These are phyloP conservation scores for Penicillium canescens DNA, from an alignment of 495 filamentous ascomycete species.

Conservation along the genomic window DNA sequence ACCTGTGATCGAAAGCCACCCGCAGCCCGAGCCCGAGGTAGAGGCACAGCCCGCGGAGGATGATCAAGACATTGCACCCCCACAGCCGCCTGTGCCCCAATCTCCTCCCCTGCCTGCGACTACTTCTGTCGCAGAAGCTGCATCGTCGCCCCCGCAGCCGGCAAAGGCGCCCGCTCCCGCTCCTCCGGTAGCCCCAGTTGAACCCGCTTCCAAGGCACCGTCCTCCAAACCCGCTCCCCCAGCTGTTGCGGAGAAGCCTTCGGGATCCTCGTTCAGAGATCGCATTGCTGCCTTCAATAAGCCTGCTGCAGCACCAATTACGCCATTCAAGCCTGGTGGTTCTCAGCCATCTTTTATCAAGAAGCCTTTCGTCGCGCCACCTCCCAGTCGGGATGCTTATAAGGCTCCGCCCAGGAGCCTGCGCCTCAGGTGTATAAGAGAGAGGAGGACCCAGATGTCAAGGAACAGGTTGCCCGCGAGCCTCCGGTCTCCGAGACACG, in stretches of 20 bases:
- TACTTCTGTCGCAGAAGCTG: conserved; percentile 19
- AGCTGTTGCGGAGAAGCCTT: conserved; percentile 75
- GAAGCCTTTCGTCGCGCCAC: conserved; percentile 97
- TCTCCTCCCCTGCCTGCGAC: conserved; percentile 21
- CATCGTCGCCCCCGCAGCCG: conserved; percentile 29
- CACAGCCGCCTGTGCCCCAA: conserved; percentile 42
- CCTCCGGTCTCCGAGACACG: conserved; percentile 53
- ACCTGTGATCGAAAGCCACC: conserved; percentile 26
- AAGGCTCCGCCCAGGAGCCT: conserved; percentile 70
- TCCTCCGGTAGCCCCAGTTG: conserved; percentile 29
- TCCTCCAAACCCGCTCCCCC: conserved; percentile 53
- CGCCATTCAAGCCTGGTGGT: conserved; percentile 80
- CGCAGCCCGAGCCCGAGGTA: conserved; percentile 39
- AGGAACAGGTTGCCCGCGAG: conserved; percentile 54
- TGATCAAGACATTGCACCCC: conserved; percentile 34
- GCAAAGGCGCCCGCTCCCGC: conserved; percentile 23
- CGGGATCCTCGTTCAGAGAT: conserved; percentile 78
- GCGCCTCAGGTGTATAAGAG: conserved; percentile 78
- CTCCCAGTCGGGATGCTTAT: conserved; percentile 90
- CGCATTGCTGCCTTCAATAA: conserved; percentile 98
- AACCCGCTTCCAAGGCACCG: conserved; percentile 44
- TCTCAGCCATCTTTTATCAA: conserved; percentile 76
- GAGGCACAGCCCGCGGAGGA: conserved; percentile 29
- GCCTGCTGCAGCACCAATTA: conserved; percentile 75
- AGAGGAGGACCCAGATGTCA: conserved; percentile 86